Conservation (phyloP, 2,329 filamentous ascomycete genomes). For the Trichoderma cornu-damae region DNA sequence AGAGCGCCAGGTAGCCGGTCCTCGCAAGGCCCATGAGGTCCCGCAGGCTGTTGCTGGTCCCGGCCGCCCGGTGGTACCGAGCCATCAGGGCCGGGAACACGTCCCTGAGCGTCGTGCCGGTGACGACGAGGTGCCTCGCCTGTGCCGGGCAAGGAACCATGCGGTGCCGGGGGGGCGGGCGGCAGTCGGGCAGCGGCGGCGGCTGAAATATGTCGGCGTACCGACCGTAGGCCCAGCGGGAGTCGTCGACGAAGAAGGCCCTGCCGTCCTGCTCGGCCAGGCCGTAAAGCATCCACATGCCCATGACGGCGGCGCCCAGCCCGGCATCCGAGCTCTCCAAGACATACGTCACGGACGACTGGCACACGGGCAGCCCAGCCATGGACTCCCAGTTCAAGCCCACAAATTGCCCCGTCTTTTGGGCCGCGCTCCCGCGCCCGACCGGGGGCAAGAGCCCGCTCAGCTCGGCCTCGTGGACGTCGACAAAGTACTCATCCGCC, state of each 20-base stretch:
- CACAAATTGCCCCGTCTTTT: constrained; percentile 43
- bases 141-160: constrained; percentile 75
- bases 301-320: constrained; percentile 69
- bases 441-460: constrained; percentile 53
- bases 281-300: constrained; percentile 79
- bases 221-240: constrained; percentile 73
- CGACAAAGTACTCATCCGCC: constrained; percentile 64
- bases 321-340: constrained; percentile 70
- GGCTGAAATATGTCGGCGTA: constrained; percentile 68
- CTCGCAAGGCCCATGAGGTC: constrained; percentile 65
- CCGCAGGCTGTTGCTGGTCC: constrained; percentile 31
- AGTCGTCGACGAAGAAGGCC: constrained; percentile 80
- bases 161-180: constrained; percentile 66
- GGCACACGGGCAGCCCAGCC: constrained; percentile 54
- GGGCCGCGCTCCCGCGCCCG: constrained; percentile 34
- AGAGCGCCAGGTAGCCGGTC: constrained; percentile 67
- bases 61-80: constrained; percentile 28
- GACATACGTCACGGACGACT: constrained; percentile 69
- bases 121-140: constrained; percentile 69
- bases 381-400: constrained; percentile 43
- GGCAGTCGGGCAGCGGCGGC: constrained; percentile 61
- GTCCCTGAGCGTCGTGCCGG: constrained; percentile 59
- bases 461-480: constrained; percentile 65
- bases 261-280: constrained; percentile 68
- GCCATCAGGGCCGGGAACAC: constrained; percentile 55